These are phyloP conservation scores for Monosporascus sp. DNA, from an alignment of 2,329 filamentous ascomycete genomes.

Conservation along the genomic window DNA sequence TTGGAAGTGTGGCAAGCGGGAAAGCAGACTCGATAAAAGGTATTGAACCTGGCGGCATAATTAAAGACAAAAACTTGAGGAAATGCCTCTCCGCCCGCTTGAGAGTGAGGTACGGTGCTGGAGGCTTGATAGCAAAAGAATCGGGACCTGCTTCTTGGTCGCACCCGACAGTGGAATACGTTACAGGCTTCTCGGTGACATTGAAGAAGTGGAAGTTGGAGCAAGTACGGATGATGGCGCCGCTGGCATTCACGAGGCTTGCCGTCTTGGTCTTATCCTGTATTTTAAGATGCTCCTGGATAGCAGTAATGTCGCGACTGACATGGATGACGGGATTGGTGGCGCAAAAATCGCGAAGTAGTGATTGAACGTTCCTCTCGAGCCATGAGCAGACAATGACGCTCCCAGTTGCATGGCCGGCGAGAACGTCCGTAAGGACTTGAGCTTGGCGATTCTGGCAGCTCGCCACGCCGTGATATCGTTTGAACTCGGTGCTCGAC, in stretches of 20 bases:
- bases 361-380: constrained; percentile 54
- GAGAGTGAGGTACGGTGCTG: constrained; percentile 58
- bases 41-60: constrained; percentile 49
- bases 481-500: constrained; percentile 58
- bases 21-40: constrained; percentile 59
- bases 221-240: constrained; percentile 56
- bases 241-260: constrained; percentile 52
- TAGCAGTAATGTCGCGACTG: constrained; percentile 57
- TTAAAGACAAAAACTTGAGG: constrained; percentile 59
- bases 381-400: constrained; percentile 71
- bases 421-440: constrained; percentile 54
- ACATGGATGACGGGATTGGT: constrained; percentile 68
- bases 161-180: constrained; percentile 11
- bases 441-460: constrained; percentile 60
- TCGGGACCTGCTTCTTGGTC: constrained; percentile 9
- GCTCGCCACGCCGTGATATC: constrained; percentile 52
- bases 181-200: constrained; percentile 50
- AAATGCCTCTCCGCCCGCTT: constrained; percentile 66
- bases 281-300: constrained; percentile 57
- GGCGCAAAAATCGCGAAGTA: constrained; percentile 56
- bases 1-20: constrained; percentile 55
- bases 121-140: constrained; percentile 30
- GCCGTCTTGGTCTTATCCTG: constrained; percentile 49
- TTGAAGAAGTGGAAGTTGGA: constrained; percentile 77
- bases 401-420: constrained; percentile 51